Evolutionary conservation across 768 basidiomycete genomes (phyloP), one percentile per base, ranked within the genome.

Genomic region (Lactifluus echinatus): DNA sequence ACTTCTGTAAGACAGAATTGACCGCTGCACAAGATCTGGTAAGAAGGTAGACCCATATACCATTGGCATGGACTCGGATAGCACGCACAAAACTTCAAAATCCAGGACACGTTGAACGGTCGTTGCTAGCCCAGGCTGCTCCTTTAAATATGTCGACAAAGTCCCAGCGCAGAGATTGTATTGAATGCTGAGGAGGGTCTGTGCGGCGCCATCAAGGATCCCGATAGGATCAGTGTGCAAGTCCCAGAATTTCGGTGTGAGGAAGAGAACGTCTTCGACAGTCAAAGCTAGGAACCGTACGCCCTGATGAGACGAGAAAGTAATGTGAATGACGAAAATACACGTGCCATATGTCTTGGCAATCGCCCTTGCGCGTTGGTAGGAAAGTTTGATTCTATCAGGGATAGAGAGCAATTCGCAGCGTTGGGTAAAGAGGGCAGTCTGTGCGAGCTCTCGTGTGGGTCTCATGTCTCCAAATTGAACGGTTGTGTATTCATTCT

Each of bases 1-100:
- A 76, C 53, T 61, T 78, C 78, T 0, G 77, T 77, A 45, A 79
- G 61, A 47, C 71, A 71, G 57, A 68, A 78, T 52, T 75, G 75
- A 0, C 74, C 76, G 1, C 37, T 74, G 34, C 2, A 5, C 43
- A 34, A 29, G 39, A 56, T 29, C 23, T 21, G 39, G 2, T 10
- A 3, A 28, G 31, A 31, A 31, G 5, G 31, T 31, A 31, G 31
- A 10, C n/a, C n/a, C n/a, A n/a, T n/a, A n/a, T n/a, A n/a, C n/a
- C n/a, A n/a, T n/a, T 29, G 19, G 8, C 7, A 2, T 12, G 33
- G 36, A 23, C 19, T 40, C 31, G 14, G 11, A 33, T 5, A 6
- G 26, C 1, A 42, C 56, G 51, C 48, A 73, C 73, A 63, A 64
- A 17, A 64, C 56, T 21, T 68, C 54, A 53, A 69, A 75, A 19